A percentile compares a stretch with the other conserved stretches of the same genome.
Conservation (phyloP, 345 rosid genomes). For the Dimocarpus longan region DNA sequence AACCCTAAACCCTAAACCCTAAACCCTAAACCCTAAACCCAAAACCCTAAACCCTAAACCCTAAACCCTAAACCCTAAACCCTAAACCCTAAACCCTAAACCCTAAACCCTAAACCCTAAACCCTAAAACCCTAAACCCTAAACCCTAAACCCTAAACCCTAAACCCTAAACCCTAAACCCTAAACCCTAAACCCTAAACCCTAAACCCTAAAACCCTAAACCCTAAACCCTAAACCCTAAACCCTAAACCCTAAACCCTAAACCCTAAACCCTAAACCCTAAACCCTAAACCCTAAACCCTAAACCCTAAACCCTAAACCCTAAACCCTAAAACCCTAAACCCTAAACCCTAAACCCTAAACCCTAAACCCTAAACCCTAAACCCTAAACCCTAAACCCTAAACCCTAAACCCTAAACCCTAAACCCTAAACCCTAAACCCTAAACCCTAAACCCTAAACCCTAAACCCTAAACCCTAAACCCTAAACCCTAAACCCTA, state of each 20-base stretch:
- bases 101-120: slow-evolving; percentile 8
- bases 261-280: slow-evolving; percentile 20
- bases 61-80: not conserved
- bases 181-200: slow-evolving; percentile 24
- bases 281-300: slow-evolving; percentile 17
- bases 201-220: slow-evolving; percentile 24
- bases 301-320: slow-evolving; percentile 17
- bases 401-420: slow-evolving; percentile 17
- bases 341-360: slow-evolving; percentile 17
- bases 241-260: slow-evolving; percentile 19
- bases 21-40: not conserved
- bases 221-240: slow-evolving; percentile 23
- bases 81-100: slow-evolving; percentile 6
- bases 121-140: slow-evolving; percentile 23
- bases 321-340: slow-evolving; percentile 19
- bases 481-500: not conserved
- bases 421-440: not conserved
- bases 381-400: slow-evolving; percentile 16
- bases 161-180: slow-evolving; percentile 18
- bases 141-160: slow-evolving; percentile 23
- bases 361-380: too few species aligned
- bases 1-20: not conserved
- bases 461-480: not conserved
- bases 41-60: slow-evolving; percentile 7
- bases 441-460: slow-evolving; percentile 5